These are phyloP conservation scores for Calonectria pseudoreteaudii DNA, from an alignment of 2,329 filamentous ascomycete genomes.

Conservation along the genomic window DNA sequence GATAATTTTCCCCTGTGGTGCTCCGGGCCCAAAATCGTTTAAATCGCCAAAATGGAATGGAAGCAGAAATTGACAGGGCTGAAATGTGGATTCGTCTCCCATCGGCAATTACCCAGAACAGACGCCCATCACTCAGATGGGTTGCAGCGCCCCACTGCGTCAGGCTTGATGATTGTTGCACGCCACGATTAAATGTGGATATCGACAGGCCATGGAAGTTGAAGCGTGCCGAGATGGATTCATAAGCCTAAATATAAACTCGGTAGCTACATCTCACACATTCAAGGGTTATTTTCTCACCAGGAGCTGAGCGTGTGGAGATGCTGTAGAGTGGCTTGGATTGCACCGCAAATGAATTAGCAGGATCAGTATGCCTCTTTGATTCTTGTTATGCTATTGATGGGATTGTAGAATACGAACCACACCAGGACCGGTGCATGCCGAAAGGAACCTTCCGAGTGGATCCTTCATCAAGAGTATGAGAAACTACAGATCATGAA, in stretches of 20 bases:
- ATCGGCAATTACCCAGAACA: not conserved
- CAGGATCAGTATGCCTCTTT: not conserved
- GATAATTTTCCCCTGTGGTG: no score
- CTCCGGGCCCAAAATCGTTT: not conserved
- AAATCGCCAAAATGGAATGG: not conserved
- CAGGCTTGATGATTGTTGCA: not conserved
- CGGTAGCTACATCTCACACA: not conserved
- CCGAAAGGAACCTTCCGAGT: not conserved
- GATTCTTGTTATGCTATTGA: not conserved
- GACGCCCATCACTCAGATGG: not conserved
- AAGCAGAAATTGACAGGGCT: not conserved
- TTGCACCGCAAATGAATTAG: not conserved
- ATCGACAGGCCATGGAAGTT: not conserved
- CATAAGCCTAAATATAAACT: not conserved
- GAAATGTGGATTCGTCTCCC: not conserved
- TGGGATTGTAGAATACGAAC: not conserved
- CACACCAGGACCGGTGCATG: not conserved
- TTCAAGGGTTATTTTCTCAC: not conserved
- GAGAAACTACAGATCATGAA: not conserved
- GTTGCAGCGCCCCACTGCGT: not conserved
- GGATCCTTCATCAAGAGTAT: not conserved
- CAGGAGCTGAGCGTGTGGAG: not conserved
- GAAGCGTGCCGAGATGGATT: not conserved
- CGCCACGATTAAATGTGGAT: not conserved
- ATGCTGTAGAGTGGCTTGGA: not conserved